A percentile compares a stretch with the other conserved stretches of the same genome.
Conservation (phyloP, 164 flowering plant genomes). For the Aristolochia fimbriata region DNA sequence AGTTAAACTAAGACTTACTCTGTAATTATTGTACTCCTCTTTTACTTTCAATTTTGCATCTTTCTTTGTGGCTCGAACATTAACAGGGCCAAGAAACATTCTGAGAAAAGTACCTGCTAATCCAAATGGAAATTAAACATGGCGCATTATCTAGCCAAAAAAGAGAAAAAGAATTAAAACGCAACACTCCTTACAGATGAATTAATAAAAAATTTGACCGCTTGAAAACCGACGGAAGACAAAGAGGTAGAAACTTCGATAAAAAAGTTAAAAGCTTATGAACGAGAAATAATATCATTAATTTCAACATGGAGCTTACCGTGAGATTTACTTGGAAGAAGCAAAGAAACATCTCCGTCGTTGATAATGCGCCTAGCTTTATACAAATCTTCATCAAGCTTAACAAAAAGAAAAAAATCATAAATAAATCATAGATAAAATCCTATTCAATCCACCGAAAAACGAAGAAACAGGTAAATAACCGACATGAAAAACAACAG, state of each 20-base stretch:
- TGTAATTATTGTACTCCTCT: constrained; percentile 89
- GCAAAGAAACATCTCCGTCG: constrained; percentile 38
- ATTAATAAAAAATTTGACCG: not conserved
- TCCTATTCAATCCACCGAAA: not conserved
- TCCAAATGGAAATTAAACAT: not conserved
- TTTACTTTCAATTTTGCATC: constrained; percentile 87
- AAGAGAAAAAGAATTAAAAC: not conserved
- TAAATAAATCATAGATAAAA: not conserved
- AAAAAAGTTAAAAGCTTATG: no score
- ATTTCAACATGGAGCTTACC: constrained; percentile 14
- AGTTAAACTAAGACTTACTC: constrained; percentile 30
- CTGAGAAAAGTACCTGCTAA: constrained; percentile 55
- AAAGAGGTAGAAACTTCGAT: not conserved
- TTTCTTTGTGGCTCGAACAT: constrained; percentile 74
- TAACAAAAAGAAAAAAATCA: not conserved
- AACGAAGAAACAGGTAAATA: not conserved
- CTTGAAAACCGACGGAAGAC: not conserved
- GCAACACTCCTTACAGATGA: not conserved
- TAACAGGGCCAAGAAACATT: constrained; percentile 93
- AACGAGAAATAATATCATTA: no score
- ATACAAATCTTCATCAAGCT: constrained; percentile 36
- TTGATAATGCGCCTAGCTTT: constrained; percentile 26
- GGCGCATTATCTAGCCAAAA: not conserved
- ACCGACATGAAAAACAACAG: not conserved
- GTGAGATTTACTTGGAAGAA: constrained; percentile 38